Base-by-base conservation (phyloP, 169 alveolate genomes). In the Plasmodium malariae region DNA sequence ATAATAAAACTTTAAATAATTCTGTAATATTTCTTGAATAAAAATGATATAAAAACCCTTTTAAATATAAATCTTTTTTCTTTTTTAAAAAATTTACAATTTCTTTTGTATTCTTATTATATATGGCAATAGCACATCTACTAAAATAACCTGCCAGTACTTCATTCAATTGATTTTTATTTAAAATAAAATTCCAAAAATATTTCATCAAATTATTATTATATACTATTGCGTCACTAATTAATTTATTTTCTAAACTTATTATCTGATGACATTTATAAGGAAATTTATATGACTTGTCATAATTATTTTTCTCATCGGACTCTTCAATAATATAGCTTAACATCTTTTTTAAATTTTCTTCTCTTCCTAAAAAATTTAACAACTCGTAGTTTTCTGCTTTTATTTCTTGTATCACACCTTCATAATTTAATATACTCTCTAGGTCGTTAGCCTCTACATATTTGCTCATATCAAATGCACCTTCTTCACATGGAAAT, bases 1-100 rank as follows among this genome's bases (percentile, higher is more conserved):
- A 78, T 4, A 78, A 55, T 17, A 78, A 24, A 0, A 78, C 89
- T 63, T 78, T 78, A 30, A 78, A 78, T 9, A 78, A 26, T 48
- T 78, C 89, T 1, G 89, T 78, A 45, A 78, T 78, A 78, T 78
- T 78, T 78, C 89, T 78, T 0, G 89, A 78, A 54, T 78, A 76
- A 24, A 76, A 76, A 62, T 76, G 89, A 76, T 62, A 78, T 19
- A 78, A 26, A 69, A 78, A 78, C 0, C 74, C 89, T 78, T 78
- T 78, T 63, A 78, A 78, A 62, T 78, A 78, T 12, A 78, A 36
- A 7, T 78, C 78, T 36, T 62, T 78, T 37, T 63, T 78, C 30
- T 54, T 65, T 63, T 65, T 78, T 63, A 78, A 48, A 78, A 63
- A 78, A 48, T 78, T 60, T 40, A 78, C 89, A 19, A 78, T 78